Evolutionary conservation across 805 yeast species (phyloP).

Genomic region (Pichia manshurica): DNA sequence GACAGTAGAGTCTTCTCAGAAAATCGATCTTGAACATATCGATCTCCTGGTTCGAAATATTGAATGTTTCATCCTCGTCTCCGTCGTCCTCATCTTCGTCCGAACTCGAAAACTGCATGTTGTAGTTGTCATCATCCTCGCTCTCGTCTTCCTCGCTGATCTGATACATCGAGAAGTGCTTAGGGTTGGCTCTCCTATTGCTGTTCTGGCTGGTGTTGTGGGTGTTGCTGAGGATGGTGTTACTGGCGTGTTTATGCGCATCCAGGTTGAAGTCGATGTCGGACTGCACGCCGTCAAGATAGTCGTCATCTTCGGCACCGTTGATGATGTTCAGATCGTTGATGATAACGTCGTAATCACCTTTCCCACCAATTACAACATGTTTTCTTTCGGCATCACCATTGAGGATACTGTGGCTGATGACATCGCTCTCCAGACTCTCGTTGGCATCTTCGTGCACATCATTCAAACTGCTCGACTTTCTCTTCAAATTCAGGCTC

Average conservation of each 20-base stretch:
- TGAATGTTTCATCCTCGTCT: constrained; percentile 14
- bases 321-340: constrained; percentile 9
- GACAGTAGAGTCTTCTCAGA: constrained; percentile 20
- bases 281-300: background rate
- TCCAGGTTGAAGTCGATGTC: constrained; percentile 2
- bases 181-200: background rate
- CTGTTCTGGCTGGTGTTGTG: background rate
- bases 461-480: background rate
- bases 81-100: constrained; percentile 16
- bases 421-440: too few species aligned
- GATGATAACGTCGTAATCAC: constrained; percentile 5
- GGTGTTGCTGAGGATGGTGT: background rate
- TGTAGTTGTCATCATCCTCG: constrained; percentile 13
- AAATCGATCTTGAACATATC: constrained; percentile 24
- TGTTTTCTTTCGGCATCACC: background rate
- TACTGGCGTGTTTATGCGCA: background rate
- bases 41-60: constrained; percentile 22
- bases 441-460: background rate
- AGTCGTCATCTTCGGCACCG: constrained; percentile 14
- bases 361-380: background rate
- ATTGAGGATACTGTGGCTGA: too few species aligned
- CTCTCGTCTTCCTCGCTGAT: constrained; percentile 15
- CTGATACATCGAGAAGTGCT: constrained; percentile 7
- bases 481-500: constrained; percentile 21
- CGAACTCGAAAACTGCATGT: constrained; percentile 9